These are phyloP conservation scores for Areca catechu DNA, from an alignment of 176 grass and related monocot species.

Conservation along the genomic window DNA sequence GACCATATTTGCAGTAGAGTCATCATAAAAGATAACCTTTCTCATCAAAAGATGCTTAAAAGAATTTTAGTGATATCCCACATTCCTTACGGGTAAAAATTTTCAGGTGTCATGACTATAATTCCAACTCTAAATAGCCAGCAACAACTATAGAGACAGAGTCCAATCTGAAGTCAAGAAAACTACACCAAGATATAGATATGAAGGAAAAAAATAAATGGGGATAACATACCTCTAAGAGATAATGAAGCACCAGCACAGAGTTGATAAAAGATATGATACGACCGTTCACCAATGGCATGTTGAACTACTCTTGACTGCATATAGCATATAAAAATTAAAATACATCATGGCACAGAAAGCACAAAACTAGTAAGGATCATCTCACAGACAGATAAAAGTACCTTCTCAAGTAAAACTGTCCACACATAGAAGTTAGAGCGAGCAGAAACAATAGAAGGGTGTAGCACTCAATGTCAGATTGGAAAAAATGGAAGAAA, in stretches of 20 bases:
- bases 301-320: conserved; percentile 99
- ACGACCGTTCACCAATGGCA: conserved; percentile 73
- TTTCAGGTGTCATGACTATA: too few species aligned
- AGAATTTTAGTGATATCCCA: too few species aligned
- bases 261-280: conserved; percentile 99
- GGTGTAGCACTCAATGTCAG: neutral
- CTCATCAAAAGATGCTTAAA: too few species aligned
- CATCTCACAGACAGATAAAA: conserved; percentile 12
- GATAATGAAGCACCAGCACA: conserved; percentile 62
- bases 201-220: neutral
- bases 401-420: conserved; percentile 99
- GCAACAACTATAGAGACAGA: neutral
- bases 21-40: too few species aligned
- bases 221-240: conserved; percentile 56
- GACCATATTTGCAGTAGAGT: too few species aligned
- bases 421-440: conserved; percentile 20
- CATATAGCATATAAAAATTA: conserved; percentile 16
- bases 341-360: conserved; percentile 12
- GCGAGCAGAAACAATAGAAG: conserved; percentile 23
- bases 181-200: neutral
- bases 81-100: too few species aligned
- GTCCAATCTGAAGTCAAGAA: neutral
- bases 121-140: too few species aligned
- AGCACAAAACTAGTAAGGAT: conserved; percentile 13
- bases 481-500: conserved; percentile 3